These are phyloP conservation scores for Mycena venus DNA, from an alignment of 768 basidiomycete genomes.

Conservation along the genomic window DNA sequence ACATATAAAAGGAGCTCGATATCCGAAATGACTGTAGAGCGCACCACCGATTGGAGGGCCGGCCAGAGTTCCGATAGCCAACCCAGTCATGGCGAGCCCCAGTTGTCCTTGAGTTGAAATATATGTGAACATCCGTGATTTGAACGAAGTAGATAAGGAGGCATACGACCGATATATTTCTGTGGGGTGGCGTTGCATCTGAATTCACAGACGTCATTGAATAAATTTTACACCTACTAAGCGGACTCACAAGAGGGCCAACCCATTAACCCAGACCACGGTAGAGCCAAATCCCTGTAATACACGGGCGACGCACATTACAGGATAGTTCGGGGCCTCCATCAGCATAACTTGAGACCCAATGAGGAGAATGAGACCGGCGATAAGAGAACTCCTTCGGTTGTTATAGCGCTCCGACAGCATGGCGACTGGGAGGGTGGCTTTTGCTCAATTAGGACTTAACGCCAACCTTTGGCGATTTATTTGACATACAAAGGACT, in stretches of 20 bases:
- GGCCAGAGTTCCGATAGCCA: conserved; percentile 56
- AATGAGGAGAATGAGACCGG: conserved; percentile 64
- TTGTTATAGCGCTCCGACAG: conserved; percentile 64
- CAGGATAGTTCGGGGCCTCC: conserved; percentile 68
- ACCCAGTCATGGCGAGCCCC: conserved; percentile 70
- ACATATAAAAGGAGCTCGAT: conserved; percentile 71
- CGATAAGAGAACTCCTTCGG: conserved; percentile 62
- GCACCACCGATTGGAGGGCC: conserved; percentile 72
- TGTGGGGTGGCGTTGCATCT: conserved; percentile 72
- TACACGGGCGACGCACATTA: conserved; percentile 71
- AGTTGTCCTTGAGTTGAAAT: conserved; percentile 59
- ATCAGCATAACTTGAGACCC: conserved; percentile 73
- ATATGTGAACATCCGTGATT: not conserved
- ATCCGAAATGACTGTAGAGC: conserved; percentile 68
- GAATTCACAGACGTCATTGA: not conserved
- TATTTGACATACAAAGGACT: conserved; percentile 58
- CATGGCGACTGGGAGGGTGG: conserved; percentile 72
- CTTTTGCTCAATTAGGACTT: conserved; percentile 39
- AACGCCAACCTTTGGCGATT: not conserved
- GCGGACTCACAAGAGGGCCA: conserved; percentile 65
- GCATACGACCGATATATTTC: conserved; percentile 62
- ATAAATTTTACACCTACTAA: not conserved
- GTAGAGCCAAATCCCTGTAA: conserved; percentile 73
- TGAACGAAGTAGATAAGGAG: not conserved
- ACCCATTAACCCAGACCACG: conserved; percentile 72